Evolutionary conservation across 129 eudicot species (phyloP).

Genomic region (Saussurea involucrata): DNA sequence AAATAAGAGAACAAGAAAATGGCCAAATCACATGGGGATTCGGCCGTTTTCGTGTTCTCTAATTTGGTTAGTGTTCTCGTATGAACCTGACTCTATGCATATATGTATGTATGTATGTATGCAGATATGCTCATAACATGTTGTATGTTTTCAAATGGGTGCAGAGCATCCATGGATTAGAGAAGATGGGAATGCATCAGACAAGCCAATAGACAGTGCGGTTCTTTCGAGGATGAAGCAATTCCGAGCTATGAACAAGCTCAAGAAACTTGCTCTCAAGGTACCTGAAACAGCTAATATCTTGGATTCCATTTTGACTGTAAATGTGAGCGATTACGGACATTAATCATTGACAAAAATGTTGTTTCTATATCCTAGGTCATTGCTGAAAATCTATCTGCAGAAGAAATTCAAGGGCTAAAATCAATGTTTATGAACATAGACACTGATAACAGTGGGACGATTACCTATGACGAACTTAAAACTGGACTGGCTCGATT

Average conservation of each 20-base stretch:
- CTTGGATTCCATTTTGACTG: not conserved
- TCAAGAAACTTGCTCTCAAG: conserved; percentile 92
- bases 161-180: conserved; percentile 91
- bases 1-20: too few species aligned
- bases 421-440: conserved; percentile 79
- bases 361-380: conserved; percentile 35
- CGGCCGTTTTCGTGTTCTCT: too few species aligned
- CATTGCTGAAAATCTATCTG: conserved; percentile 81
- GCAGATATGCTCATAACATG: not conserved
- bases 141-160: conserved; percentile 1
- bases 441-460: conserved; percentile 87
- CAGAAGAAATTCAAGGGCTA: conserved; percentile 88
- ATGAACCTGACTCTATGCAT: too few species aligned
- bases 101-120: not conserved
- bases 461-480: conserved; percentile 86
- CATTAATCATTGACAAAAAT: not conserved
- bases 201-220: conserved; percentile 87
- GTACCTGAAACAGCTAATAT: conserved; percentile 19
- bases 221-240: conserved; percentile 94
- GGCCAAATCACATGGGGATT: too few species aligned
- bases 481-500: conserved; percentile 83
- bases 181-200: conserved; percentile 92
- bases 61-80: too few species aligned
- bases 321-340: not conserved
- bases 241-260: conserved; percentile 97